Evolutionary conservation across 2,329 filamentous ascomycete species (phyloP).

Genomic region (Colletotrichum sp.): DNA sequence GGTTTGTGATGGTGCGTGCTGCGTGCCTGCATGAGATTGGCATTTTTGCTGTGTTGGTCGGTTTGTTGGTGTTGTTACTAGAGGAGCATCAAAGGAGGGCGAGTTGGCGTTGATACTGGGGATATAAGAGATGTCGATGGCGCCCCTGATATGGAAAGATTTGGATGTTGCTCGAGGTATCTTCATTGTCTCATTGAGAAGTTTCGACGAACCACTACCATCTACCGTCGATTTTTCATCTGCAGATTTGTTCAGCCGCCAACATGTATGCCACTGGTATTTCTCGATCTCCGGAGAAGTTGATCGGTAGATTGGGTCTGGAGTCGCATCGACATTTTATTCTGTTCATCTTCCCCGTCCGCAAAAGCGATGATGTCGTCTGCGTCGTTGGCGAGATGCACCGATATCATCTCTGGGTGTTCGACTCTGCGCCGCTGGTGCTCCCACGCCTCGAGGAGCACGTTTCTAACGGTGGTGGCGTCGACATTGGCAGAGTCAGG

Average conservation of each 20-base stretch:
- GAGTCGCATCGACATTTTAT: neutral
- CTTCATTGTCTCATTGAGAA: neutral
- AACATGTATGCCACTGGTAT: conserved; percentile 14
- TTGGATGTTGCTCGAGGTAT: neutral
- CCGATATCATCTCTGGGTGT: conserved; percentile 9
- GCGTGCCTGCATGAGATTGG: neutral
- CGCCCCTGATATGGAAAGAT: neutral
- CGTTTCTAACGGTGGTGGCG: neutral
- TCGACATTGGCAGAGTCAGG: neutral
- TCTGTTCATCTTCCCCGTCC: neutral
- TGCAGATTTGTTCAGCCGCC: neutral
- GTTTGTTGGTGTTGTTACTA: neutral
- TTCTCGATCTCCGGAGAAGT: neutral
- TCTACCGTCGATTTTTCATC: neutral
- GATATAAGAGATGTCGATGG: neutral
- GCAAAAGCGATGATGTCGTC: neutral
- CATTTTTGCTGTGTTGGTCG: neutral
- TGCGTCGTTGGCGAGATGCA: neutral
- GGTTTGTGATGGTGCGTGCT: neutral
- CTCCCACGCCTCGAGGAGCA: neutral
- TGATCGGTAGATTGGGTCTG: neutral
- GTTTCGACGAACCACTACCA: neutral
- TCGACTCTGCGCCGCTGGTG: neutral
- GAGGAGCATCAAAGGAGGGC: neutral
- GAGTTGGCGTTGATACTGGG: neutral